Conservation (phyloP, 495 filamentous ascomycete genomes). For the Aspergillus coremiiformis region DNA sequence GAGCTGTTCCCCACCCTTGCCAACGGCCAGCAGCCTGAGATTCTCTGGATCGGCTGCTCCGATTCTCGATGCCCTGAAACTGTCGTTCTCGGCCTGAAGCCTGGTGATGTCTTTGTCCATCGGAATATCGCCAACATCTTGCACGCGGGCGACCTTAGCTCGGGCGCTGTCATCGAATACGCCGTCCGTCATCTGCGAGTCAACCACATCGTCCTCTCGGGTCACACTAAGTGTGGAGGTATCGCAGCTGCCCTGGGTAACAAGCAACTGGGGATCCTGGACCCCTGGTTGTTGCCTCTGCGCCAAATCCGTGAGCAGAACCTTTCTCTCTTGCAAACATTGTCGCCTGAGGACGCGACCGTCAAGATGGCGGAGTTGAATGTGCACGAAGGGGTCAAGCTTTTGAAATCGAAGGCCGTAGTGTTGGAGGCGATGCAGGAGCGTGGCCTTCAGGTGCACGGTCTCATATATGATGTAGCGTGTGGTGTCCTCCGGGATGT, state of each 20-base stretch:
- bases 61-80: constrained; percentile 87
- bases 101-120: constrained; percentile 88
- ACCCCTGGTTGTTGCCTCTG: constrained; percentile 73
- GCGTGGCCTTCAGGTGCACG: constrained; percentile 66
- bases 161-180: constrained; percentile 74
- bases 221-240: constrained; percentile 77
- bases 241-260: constrained; percentile 62
- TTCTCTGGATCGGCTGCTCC: constrained; percentile 90
- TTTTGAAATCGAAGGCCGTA: constrained; percentile 52
- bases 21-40: constrained; percentile 61
- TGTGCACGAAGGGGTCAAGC: constrained; percentile 56
- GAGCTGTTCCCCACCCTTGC: constrained; percentile 65
- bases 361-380: constrained; percentile 60
- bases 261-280: constrained; percentile 64
- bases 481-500: constrained; percentile 54
- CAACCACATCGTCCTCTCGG: constrained; percentile 76
- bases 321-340: constrained; percentile 35
- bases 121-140: constrained; percentile 93
- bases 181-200: constrained; percentile 69
- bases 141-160: constrained; percentile 67
- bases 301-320: constrained; percentile 53
- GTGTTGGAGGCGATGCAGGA: constrained; percentile 60
- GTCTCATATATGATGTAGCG: constrained; percentile 59
- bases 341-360: constrained; percentile 41
- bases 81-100: constrained; percentile 68